Conservation (phyloP, 495 filamentous ascomycete species). For the Viridothelium virens region DNA sequence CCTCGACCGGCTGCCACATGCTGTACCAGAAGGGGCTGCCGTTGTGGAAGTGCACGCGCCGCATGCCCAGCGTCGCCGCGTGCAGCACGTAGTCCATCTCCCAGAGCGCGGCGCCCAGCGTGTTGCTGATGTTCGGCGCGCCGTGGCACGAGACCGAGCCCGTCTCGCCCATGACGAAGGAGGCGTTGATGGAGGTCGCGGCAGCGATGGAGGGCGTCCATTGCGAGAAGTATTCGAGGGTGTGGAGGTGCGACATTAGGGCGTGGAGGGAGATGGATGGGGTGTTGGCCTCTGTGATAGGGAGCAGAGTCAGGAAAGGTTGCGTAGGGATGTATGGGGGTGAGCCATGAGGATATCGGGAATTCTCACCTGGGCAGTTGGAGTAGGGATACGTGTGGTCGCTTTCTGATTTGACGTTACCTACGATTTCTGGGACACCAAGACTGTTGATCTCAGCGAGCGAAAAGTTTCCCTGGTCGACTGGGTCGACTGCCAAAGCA, state of each 20-base stretch:
- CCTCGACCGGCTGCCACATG: constrained; percentile 14
- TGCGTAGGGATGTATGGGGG: neutral
- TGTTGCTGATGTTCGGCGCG: constrained; percentile 10
- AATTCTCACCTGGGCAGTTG: neutral
- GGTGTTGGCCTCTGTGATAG: neutral
- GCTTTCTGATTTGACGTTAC: neutral
- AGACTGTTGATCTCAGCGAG: constrained; percentile 11
- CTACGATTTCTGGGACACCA: constrained; percentile 4
- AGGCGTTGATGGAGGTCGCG: neutral
- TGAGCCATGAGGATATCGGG: neutral
- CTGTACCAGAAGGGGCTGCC: constrained; percentile 11
- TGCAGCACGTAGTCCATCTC: constrained; percentile 14
- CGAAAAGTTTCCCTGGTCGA: neutral
- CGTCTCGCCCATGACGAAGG: constrained; percentile 15
- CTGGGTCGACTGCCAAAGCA: neutral
- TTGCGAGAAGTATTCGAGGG: constrained; percentile 12
- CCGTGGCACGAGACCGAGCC: constrained; percentile 12
- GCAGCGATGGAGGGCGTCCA: constrained; percentile 3
- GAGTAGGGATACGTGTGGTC: constrained; percentile 5
- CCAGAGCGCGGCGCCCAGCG: constrained; percentile 15
- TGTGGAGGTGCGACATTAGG: constrained; percentile 7
- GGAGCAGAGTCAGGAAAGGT: neutral
- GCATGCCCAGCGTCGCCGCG: constrained; percentile 3
- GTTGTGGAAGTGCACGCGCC: constrained; percentile 13
- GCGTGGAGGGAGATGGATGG: neutral